A percentile compares a stretch with the other conserved stretches of the same genome.
Evolutionary conservation across 306 rosid genomes (phyloP).

Genomic region (Rosa rugosa): DNA sequence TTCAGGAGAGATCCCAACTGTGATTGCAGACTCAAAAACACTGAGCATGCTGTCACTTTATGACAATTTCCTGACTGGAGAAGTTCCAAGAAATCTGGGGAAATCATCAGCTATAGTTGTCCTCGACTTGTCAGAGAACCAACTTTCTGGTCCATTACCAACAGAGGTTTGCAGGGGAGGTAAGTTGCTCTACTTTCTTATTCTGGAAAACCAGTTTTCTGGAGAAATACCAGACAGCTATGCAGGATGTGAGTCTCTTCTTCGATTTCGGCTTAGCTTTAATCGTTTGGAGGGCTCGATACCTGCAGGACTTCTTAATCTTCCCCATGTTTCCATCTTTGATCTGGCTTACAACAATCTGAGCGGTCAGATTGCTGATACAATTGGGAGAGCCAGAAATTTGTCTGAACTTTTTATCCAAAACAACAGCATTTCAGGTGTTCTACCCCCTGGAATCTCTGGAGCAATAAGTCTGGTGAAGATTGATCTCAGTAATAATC

Average conservation of each 20-base stretch:
- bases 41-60: conserved; percentile 72
- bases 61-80: conserved; percentile 64
- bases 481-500: conserved; percentile 82
- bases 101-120: conserved; percentile 58
- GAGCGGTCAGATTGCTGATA: conserved; percentile 56
- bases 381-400: conserved; percentile 57
- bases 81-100: conserved; percentile 71
- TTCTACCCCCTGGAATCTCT: conserved; percentile 66
- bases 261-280: conserved; percentile 76
- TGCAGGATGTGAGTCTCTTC: conserved; percentile 51
- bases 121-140: conserved; percentile 85
- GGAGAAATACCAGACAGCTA: conserved; percentile 71
- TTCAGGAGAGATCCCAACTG: conserved; percentile 65
- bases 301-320: conserved; percentile 62
- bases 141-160: conserved; percentile 71
- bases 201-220: conserved; percentile 66
- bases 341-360: conserved; percentile 70
- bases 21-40: conserved; percentile 62
- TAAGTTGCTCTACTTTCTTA: conserved; percentile 64
- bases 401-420: conserved; percentile 83
- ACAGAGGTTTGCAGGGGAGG: conserved; percentile 69
- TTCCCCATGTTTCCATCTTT: conserved; percentile 77
- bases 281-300: conserved; percentile 67
- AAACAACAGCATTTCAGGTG: conserved; percentile 71
- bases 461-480: conserved; percentile 64